A percentile compares a stretch with the other conserved stretches of the same genome.
These are phyloP conservation scores for Botrytis fabae DNA, from an alignment of 2,329 filamentous ascomycete species.

Conservation along the genomic window DNA sequence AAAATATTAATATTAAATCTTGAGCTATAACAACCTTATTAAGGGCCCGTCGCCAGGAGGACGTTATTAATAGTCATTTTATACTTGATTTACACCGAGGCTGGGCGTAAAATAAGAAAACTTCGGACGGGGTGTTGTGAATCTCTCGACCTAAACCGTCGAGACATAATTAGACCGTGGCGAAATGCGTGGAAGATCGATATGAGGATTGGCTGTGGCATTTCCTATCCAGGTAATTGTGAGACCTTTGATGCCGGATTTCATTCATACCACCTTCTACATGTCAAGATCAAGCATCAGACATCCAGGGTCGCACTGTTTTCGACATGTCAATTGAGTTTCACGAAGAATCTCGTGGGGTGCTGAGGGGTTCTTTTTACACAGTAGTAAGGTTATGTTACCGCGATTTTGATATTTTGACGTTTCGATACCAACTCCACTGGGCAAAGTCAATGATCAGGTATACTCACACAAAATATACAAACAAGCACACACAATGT, in stretches of 20 bases:
- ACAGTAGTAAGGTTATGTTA: no score
- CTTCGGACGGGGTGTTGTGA: neutral
- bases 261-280: neutral
- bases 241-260: neutral
- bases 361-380: neutral
- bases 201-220: neutral
- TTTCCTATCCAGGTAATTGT: neutral
- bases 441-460: neutral
- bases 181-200: neutral
- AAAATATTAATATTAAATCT: neutral
- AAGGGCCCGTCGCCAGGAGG: neutral
- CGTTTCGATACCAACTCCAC: neutral
- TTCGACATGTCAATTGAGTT: neutral
- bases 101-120: conserved; percentile 4
- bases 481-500: neutral
- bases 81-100: neutral
- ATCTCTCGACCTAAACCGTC: neutral
- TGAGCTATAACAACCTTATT: neutral
- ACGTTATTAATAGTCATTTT: neutral
- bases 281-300: neutral
- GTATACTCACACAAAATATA: neutral
- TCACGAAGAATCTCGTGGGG: neutral
- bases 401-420: neutral
- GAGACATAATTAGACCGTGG: neutral
- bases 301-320: neutral